Evolutionary conservation across 148 eudicot genomes (phyloP).

Genomic region (Rhododendron henanense): DNA sequence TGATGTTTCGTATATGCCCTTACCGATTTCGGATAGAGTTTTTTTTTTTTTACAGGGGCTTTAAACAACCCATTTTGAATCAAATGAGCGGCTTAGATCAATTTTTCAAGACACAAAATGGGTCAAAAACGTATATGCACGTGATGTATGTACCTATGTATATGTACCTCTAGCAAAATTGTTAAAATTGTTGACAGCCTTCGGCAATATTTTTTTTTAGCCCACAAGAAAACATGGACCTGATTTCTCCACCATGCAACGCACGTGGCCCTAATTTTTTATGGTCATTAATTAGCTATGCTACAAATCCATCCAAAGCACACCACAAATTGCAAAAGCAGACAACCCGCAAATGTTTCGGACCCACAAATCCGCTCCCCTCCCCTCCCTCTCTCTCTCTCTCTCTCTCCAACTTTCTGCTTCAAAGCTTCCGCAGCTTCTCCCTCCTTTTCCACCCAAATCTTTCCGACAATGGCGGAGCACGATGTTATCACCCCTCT

Average conservation of each 20-base stretch:
- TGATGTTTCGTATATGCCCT: too few species aligned
- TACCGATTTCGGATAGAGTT: too few species aligned
- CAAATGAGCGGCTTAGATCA: too few species aligned
- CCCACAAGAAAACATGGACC: not conserved
- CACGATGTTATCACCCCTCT: conserved; percentile 46
- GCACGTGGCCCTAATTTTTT: not conserved
- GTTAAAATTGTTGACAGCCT: too few species aligned
- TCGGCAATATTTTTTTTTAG: not conserved
- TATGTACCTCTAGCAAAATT: too few species aligned
- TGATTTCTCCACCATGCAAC: not conserved
- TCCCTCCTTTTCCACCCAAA: not conserved
- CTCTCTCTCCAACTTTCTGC: not conserved
- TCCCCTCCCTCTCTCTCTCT: not conserved
- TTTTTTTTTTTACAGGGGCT: too few species aligned
- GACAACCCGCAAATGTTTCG: not conserved
- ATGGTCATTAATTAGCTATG: not conserved
- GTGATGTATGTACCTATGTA: too few species aligned
- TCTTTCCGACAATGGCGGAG: conserved; percentile 26
- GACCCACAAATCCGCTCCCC: not conserved
- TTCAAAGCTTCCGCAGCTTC: not conserved
- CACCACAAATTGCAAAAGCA: not conserved
- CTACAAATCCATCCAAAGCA: not conserved
- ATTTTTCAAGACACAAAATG: too few species aligned
- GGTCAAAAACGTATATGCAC: too few species aligned
- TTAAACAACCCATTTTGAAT: too few species aligned